Evolutionary conservation across 2,329 filamentous ascomycete genomes (phyloP), one percentile per base, ranked within the genome.

Genomic region (Hypoxylon sp.): DNA sequence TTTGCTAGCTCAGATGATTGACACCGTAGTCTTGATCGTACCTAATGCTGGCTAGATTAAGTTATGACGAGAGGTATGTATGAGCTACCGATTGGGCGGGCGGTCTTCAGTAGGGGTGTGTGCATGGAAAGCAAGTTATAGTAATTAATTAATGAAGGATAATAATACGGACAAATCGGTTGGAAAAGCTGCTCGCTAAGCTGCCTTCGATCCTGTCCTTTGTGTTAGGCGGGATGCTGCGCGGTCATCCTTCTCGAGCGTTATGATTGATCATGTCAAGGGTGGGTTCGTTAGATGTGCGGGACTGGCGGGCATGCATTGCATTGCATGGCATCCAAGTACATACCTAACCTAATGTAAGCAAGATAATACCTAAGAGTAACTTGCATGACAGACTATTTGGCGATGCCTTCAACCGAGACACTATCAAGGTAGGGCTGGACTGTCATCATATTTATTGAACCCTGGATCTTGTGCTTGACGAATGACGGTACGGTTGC

Each of bases 51-150:
- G 47, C 21, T 10, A 70, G 68, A 70, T 65, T 65, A 65, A 57
- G 68, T 70, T 68, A 68, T 70, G 68, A 70, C 62, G 31, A 50
- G 39, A 50, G 50, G n/a, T 58, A 52, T 35, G 21, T 19, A 50
- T 19, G 29, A 17, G 52, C 35, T 58, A 46, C 66, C 48, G 52
- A 65, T 62, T 52, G 60, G 64, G 51, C 47, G 39, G 37, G 8
- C 21, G 24, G 10, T 48, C 4, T 15, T 59, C 52, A 35, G 27
- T 19, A 44, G 35, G 35, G 37, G 42, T 46, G 42, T 21, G 29
- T 48, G 19, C 19, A 17, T 50, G 19, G 8, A 29, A 15, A 31
- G 21, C 13, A 31, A 5, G 35, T 15, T 42, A 24, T 42, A 27
- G 6, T 56, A 56, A 56, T 46, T 56, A 56, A 46, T 56, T 35